Percentiles rank a stretch among this genome's conserved stretches.
These are phyloP conservation scores for Nigrospora osmanthi DNA, from an alignment of 2,329 filamentous ascomycete species.

Conservation along the genomic window DNA sequence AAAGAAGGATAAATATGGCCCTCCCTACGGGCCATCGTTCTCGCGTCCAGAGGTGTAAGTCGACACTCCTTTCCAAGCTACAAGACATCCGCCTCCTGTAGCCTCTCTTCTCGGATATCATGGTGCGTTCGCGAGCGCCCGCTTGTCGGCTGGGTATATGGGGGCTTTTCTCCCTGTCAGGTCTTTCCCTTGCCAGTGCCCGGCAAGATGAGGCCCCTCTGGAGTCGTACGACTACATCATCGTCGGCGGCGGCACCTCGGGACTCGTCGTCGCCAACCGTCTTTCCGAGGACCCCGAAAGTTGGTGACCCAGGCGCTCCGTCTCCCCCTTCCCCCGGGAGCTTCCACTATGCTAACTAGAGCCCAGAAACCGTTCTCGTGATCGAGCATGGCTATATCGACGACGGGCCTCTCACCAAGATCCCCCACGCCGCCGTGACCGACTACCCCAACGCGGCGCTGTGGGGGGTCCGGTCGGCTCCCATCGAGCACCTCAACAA, in stretches of 20 bases:
- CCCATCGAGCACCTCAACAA: neutral
- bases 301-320: neutral
- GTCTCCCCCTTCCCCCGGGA: neutral
- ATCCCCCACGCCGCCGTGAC: constrained; percentile 3
- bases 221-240: constrained; percentile 6
- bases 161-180: neutral
- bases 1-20: too few species aligned
- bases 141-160: neutral
- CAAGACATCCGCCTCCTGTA: too few species aligned
- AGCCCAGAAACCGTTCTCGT: constrained; percentile 2
- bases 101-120: neutral
- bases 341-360: neutral
- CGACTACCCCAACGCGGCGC: neutral
- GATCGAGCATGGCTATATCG: constrained; percentile 4
- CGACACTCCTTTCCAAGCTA: too few species aligned
- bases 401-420: neutral
- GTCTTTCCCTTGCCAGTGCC: neutral
- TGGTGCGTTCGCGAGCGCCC: neutral
- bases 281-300: constrained; percentile 5
- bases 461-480: constrained; percentile 4
- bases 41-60: neutral
- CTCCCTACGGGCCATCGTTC: too few species aligned
- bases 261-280: constrained; percentile 8
- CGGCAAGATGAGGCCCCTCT: neutral
- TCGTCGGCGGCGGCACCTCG: constrained; percentile 8